Percentiles rank a stretch among this genome's conserved stretches.
Conservation (phyloP, 2,329 filamentous ascomycete species). For the Epichloe hybrida region DNA sequence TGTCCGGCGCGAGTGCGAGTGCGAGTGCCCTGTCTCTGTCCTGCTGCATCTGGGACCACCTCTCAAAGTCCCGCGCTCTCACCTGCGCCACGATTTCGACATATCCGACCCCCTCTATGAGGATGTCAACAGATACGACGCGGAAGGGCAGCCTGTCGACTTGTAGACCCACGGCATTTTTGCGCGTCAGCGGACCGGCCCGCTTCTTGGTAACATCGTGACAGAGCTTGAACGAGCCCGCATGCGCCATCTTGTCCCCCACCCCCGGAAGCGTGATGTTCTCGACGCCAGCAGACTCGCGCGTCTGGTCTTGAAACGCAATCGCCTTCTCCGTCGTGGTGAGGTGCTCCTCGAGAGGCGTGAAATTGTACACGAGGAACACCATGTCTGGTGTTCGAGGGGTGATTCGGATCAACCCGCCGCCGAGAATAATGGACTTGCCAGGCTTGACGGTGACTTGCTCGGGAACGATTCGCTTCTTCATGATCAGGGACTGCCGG, state of each 20-base stretch:
- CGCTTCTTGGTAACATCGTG: slow-evolving; percentile 76
- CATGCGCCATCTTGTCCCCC: slow-evolving; percentile 47
- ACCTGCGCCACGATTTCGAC: slow-evolving; percentile 78
- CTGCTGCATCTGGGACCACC: slow-evolving; percentile 7
- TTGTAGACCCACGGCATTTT: slow-evolving; percentile 46
- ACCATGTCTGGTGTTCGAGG: slow-evolving; percentile 47
- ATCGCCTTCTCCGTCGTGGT: slow-evolving; percentile 71
- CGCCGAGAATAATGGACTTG: slow-evolving; percentile 68
- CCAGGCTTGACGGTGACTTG: slow-evolving; percentile 60
- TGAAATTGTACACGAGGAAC: slow-evolving; percentile 76
- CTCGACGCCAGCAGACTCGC: slow-evolving; percentile 41
- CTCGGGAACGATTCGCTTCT: slow-evolving; percentile 55
- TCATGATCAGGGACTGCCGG: slow-evolving; percentile 63
- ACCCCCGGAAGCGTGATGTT: slow-evolving; percentile 49
- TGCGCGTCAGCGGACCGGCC: slow-evolving; percentile 57
- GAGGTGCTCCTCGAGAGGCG: slow-evolving; percentile 61
- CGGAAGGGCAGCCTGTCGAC: slow-evolving; percentile 63
- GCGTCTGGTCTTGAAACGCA: slow-evolving; percentile 52
- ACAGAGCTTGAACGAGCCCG: slow-evolving; percentile 60
- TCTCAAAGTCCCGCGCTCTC: slow-evolving; percentile 36
- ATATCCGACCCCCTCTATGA: slow-evolving; percentile 90
- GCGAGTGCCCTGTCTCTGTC: slow-evolving; percentile 10
- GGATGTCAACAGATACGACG: slow-evolving; percentile 67
- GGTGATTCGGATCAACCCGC: slow-evolving; percentile 74
- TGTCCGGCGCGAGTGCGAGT: slow-evolving; percentile 7